Evolutionary conservation across 164 flowering plant species (phyloP).

Genomic region (Dillenia suffruticosa): DNA sequence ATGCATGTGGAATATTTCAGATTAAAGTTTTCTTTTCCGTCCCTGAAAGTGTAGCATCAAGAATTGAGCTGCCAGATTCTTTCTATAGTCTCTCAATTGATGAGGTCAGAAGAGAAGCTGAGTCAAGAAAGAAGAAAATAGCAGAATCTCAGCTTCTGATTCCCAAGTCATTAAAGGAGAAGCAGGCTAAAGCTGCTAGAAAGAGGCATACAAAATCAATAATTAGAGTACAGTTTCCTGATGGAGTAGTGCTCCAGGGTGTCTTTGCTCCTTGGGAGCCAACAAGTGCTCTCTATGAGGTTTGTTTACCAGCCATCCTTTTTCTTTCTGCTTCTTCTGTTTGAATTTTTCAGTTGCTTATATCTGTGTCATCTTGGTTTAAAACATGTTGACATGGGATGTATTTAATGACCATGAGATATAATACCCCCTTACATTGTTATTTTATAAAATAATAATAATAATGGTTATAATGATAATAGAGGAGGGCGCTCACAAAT

Average conservation of each 20-base stretch:
- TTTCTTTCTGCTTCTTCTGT: background rate
- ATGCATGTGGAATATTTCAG: conserved; percentile 24
- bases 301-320: conserved; percentile 20
- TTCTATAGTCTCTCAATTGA: conserved; percentile 68
- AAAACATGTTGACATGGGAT: too few relatives aligned
- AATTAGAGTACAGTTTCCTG: conserved; percentile 90
- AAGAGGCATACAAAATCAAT: conserved; percentile 54
- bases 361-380: too few relatives aligned
- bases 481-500: too few relatives aligned
- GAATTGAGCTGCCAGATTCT: conserved; percentile 77
- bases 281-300: conserved; percentile 83
- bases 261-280: conserved; percentile 76
- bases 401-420: too few relatives aligned
- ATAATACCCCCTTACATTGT: too few relatives aligned
- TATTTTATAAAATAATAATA: too few relatives aligned
- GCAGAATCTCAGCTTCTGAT: conserved; percentile 86
- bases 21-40: conserved; percentile 83
- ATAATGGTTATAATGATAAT: too few relatives aligned
- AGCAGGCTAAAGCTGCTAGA: conserved; percentile 76
- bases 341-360: background rate
- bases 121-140: conserved; percentile 67
- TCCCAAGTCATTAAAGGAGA: conserved; percentile 88
- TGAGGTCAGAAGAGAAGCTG: conserved; percentile 85
- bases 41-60: conserved; percentile 73
- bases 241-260: conserved; percentile 90